These are phyloP conservation scores for Eutrema salsugineum DNA, from an alignment of 441 rosid species.

Conservation along the genomic window DNA sequence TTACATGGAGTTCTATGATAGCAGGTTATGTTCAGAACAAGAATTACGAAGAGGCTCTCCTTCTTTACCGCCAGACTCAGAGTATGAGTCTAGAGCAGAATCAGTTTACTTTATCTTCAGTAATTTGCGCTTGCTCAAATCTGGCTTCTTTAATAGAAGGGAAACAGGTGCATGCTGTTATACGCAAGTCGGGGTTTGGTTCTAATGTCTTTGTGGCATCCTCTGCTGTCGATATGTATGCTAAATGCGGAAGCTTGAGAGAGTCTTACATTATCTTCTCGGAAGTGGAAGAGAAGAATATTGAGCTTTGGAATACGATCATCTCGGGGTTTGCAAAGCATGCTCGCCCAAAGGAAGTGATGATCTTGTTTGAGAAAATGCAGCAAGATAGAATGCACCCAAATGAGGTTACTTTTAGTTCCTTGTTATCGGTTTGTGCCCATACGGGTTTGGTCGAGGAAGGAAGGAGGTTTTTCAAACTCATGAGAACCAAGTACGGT, in stretches of 20 bases:
- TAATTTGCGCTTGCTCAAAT: slow-evolving; percentile 61
- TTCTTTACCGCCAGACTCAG: slow-evolving; percentile 41
- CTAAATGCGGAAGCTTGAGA: slow-evolving; percentile 62
- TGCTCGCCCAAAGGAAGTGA: slow-evolving; percentile 50
- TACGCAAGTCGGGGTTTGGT: slow-evolving; percentile 52
- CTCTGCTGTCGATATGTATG: slow-evolving; percentile 75
- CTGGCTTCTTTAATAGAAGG: slow-evolving; percentile 66
- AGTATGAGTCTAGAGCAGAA: slow-evolving; percentile 40
- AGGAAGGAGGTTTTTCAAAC: slow-evolving; percentile 51
- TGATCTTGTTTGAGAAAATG: slow-evolving; percentile 82
- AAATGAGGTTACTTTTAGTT: slow-evolving; percentile 65
- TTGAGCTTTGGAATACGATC: slow-evolving; percentile 72
- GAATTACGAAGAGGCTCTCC: slow-evolving; percentile 64
- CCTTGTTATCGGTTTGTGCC: slow-evolving; percentile 65
- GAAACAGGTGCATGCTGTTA: slow-evolving; percentile 55
- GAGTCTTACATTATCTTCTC: slow-evolving; percentile 59
- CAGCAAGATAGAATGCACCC: slow-evolving; percentile 66
- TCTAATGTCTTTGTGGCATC: slow-evolving; percentile 53
- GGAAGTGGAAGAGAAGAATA: slow-evolving; percentile 39
- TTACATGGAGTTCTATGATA: slow-evolving; percentile 85
- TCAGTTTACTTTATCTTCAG: slow-evolving; percentile 63
- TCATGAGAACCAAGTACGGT: slow-evolving; percentile 53
- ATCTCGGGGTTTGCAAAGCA: slow-evolving; percentile 72
- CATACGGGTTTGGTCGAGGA: slow-evolving; percentile 69
- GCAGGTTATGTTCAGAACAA: slow-evolving; percentile 70